Percentiles rank a stretch among this genome's conserved stretches.
phyloP scores from a whole-genome alignment of 2,329 filamentous ascomycete genomes.

The Lecanicillium sp. region DNA sequence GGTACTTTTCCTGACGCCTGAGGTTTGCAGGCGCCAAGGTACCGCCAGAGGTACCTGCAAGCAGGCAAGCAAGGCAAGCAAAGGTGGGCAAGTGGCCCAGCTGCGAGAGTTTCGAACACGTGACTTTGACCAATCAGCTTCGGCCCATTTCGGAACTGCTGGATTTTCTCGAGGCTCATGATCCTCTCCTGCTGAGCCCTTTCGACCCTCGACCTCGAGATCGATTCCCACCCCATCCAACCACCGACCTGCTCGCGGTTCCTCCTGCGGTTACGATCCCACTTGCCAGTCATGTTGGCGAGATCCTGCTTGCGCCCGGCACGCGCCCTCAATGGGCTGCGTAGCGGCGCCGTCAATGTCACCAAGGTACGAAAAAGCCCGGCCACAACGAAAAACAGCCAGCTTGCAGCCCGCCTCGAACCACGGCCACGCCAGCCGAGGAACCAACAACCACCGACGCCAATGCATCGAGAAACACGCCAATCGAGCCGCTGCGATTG shows the following conservation, averaged over 20 bases:
- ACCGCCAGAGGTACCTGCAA: no score
- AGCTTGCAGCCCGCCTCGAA: constrained; percentile 16
- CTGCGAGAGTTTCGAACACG: constrained; percentile 18
- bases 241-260: constrained; percentile 29
- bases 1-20: no score
- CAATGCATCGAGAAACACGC: constrained; percentile 19
- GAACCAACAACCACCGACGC: constrained; percentile 19
- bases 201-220: constrained; percentile 31
- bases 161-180: constrained; percentile 32
- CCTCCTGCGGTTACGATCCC: constrained; percentile 29
- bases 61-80: no score
- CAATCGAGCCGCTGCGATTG: constrained; percentile 12
- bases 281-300: constrained; percentile 73
- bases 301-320: constrained; percentile 83
- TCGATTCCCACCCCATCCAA: constrained; percentile 24
- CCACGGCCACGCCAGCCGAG: constrained; percentile 25
- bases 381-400: constrained; percentile 3
- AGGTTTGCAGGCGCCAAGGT: no score
- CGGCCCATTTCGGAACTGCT: constrained; percentile 35
- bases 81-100: background rate
- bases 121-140: constrained; percentile 32
- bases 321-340: constrained; percentile 74
- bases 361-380: constrained; percentile 56
- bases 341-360: constrained; percentile 64
- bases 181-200: constrained; percentile 29